Percentiles rank a stretch among this genome's conserved stretches.
Evolutionary conservation across 768 basidiomycete genomes (phyloP).

Genomic region (Tricholoma sp.): DNA sequence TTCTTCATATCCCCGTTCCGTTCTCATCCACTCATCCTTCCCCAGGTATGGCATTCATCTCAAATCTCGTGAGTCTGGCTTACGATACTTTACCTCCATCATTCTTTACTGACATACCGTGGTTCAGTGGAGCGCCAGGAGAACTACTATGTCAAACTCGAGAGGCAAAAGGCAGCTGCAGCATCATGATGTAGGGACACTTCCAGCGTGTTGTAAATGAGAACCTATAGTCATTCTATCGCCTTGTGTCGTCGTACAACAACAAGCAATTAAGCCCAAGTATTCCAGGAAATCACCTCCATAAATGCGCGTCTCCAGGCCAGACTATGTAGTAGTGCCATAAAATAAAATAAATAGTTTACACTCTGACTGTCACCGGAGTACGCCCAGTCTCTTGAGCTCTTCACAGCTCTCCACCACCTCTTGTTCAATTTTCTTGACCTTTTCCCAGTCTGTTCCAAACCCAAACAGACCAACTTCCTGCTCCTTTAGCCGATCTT

Average conservation of each 20-base stretch:
- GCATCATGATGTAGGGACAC: constrained; percentile 7
- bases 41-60: constrained; percentile 81
- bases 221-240: not conserved
- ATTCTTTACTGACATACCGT: constrained; percentile 2
- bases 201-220: not conserved
- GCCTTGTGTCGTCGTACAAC: not conserved
- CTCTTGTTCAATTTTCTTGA: constrained; percentile 66
- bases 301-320: constrained; percentile 1
- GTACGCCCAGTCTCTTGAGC: constrained; percentile 56
- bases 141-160: constrained; percentile 81
- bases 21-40: constrained; percentile 20
- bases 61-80: constrained; percentile 55
- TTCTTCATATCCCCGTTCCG: constrained; percentile 6
- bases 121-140: constrained; percentile 76
- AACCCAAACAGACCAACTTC: constrained; percentile 88
- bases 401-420: constrained; percentile 73
- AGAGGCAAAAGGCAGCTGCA: constrained; percentile 47
- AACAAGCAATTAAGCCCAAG: constrained; percentile 1
- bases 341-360: constrained; percentile 17
- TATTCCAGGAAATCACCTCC: constrained; percentile 7
- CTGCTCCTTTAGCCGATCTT: constrained; percentile 65
- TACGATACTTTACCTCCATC: not conserved
- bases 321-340: not conserved
- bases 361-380: constrained; percentile 31
- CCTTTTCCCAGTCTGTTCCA: constrained; percentile 90